Conservation (phyloP, 805 yeast species). For the Tetrapisispora nanseiensis region DNA sequence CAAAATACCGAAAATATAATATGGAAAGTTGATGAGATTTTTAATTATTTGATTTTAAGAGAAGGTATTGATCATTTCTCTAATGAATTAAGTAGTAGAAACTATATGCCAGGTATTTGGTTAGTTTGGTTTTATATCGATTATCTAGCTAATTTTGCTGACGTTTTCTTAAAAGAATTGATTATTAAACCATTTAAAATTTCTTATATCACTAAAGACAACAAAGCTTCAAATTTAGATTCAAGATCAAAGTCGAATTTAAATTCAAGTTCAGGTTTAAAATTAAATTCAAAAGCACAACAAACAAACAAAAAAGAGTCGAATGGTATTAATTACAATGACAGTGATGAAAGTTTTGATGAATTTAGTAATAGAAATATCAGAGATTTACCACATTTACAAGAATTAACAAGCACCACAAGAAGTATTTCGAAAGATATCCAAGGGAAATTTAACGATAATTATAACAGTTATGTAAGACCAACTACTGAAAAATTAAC, state of each 20-base stretch:
- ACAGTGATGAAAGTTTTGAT: background rate
- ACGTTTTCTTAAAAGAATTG: slow-evolving; percentile 20
- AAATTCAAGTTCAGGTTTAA: background rate
- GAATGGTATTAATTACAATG: background rate
- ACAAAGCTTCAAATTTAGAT: background rate
- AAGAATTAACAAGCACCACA: slow-evolving; percentile 24
- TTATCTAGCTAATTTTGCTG: slow-evolving; percentile 25
- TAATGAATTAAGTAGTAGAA: slow-evolving; percentile 6
- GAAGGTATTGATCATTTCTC: slow-evolving; percentile 25
- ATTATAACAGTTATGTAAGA: slow-evolving; percentile 15
- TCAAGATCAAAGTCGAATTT: slow-evolving; percentile 1
- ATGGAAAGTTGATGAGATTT: slow-evolving; percentile 16
- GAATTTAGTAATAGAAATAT: background rate
- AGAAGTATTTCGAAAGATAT: slow-evolving; percentile 19
- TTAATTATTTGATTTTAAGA: slow-evolving; percentile 21
- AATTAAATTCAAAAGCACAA: background rate
- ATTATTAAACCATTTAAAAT: slow-evolving; percentile 23
- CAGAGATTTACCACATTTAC: slow-evolving; percentile 18
- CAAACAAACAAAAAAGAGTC: background rate
- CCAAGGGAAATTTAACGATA: slow-evolving; percentile 16
- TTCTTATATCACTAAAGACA: background rate
- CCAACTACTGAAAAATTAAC: slow-evolving; percentile 20
- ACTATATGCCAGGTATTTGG: slow-evolving; percentile 20
- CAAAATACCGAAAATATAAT: slow-evolving; percentile 7
- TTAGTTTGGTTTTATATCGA: slow-evolving; percentile 21